Conservation (phyloP, 2,329 filamentous ascomycete species). For the Ophiocordyceps camponoti-floridani region DNA sequence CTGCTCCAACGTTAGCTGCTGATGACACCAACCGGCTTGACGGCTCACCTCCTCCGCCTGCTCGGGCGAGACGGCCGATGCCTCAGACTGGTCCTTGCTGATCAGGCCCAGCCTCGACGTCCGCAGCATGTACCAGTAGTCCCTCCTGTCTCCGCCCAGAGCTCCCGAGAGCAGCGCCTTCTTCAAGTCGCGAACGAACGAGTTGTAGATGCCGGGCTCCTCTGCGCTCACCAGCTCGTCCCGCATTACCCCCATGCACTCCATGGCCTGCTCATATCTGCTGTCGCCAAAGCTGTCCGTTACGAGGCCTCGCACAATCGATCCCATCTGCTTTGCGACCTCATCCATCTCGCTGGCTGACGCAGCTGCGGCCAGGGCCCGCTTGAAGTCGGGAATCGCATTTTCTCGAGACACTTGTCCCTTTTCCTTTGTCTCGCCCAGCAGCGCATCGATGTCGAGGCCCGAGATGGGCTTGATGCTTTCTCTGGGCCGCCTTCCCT, state of each 20-base stretch:
- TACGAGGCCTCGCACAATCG: constrained; percentile 52
- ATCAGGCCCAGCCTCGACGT: constrained; percentile 56
- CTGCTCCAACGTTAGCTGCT: constrained; percentile 12
- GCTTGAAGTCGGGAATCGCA: constrained; percentile 80
- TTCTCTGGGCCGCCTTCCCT: constrained; percentile 54
- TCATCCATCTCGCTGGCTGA: constrained; percentile 44
- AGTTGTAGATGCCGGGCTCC: constrained; percentile 60
- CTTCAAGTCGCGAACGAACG: constrained; percentile 55
- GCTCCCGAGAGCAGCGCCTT: constrained; percentile 47
- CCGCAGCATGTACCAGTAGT: constrained; percentile 67
- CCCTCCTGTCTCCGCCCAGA: constrained; percentile 57
- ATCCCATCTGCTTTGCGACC: constrained; percentile 56
- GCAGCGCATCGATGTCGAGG: constrained; percentile 67
- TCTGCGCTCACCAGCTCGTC: constrained; percentile 61
- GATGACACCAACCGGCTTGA: neutral
- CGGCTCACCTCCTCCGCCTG: constrained; percentile 45
- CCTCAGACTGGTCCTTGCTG: constrained; percentile 40
- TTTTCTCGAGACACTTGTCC: constrained; percentile 43
- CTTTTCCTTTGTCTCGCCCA: constrained; percentile 34
- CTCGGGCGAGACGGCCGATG: constrained; percentile 47
- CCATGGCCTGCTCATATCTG: constrained; percentile 56
- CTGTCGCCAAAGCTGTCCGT: constrained; percentile 56
- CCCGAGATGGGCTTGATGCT: constrained; percentile 71
- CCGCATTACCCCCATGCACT: constrained; percentile 61
- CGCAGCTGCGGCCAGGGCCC: constrained; percentile 44